These are phyloP conservation scores for Penicillium sp. DNA, from an alignment of 2,329 filamentous ascomycete species.

Conservation along the genomic window DNA sequence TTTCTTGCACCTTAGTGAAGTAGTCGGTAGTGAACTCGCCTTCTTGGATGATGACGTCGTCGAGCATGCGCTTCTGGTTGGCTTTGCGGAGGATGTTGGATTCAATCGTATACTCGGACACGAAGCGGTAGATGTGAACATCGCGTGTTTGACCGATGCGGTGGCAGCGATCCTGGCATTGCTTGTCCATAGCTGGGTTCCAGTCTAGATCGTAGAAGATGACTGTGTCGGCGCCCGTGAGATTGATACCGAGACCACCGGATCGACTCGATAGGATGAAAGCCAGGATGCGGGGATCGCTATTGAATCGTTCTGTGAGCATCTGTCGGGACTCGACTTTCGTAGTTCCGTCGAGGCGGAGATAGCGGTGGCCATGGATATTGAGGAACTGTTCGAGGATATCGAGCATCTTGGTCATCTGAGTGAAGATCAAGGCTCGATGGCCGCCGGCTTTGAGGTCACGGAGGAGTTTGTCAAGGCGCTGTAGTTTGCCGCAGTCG, in stretches of 20 bases:
- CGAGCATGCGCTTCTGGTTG: conserved; percentile 95
- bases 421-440: conserved; percentile 94
- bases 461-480: conserved; percentile 79
- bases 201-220: conserved; percentile 99
- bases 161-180: conserved; percentile 96
- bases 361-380: conserved; percentile 94
- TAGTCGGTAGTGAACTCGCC: conserved; percentile 97
- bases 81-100: conserved; percentile 96
- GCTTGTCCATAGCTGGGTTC: conserved; percentile 99
- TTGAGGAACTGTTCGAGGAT: conserved; percentile 97
- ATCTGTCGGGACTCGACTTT: conserved; percentile 95
- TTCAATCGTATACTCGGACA: conserved; percentile 93
- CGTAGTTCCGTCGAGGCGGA: conserved; percentile 92
- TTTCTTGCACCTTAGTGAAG: conserved; percentile 76
- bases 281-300: conserved; percentile 83
- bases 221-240: conserved; percentile 94
- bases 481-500: conserved; percentile 94
- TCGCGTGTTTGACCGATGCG: conserved; percentile 96
- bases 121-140: conserved; percentile 94
- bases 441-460: conserved; percentile 86
- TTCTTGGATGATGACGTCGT: conserved; percentile 97
- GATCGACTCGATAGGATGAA: conserved; percentile 96
- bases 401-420: conserved; percentile 98
- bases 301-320: conserved; percentile 94
- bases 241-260: conserved; percentile 90